These are phyloP conservation scores for Dovyalis caffra DNA, from an alignment of 345 rosid species.

Conservation along the genomic window DNA sequence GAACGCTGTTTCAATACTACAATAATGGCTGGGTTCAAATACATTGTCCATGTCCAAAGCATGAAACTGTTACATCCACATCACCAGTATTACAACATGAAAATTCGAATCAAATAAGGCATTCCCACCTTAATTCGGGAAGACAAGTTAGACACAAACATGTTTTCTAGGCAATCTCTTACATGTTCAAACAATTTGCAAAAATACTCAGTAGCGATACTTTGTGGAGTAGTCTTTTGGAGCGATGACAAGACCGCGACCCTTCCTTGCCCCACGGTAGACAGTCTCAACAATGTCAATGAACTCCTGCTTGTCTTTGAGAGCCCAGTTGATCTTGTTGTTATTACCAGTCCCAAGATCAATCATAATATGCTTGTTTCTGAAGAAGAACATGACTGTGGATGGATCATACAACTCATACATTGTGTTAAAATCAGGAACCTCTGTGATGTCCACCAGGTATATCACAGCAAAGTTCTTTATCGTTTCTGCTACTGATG, in stretches of 20 bases:
- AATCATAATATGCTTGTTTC: slow-evolving; percentile 98
- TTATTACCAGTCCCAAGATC: slow-evolving; percentile 97
- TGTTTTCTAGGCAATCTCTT: not conserved
- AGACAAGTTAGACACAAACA: not conserved
- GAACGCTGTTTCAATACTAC: not conserved
- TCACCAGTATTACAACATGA: not conserved
- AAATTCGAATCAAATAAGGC: not conserved
- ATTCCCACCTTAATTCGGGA: not conserved
- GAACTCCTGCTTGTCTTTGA: slow-evolving; percentile 98
- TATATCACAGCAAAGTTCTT: slow-evolving; percentile 96
- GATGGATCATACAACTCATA: slow-evolving; percentile 93
- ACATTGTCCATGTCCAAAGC: not conserved
- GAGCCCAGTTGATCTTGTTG: slow-evolving; percentile 98
- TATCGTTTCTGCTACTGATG: slow-evolving; percentile 86
- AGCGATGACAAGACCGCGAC: slow-evolving; percentile 96
- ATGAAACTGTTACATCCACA: not conserved
- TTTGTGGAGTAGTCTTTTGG: slow-evolving; percentile 96
- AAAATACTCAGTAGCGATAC: slow-evolving; percentile 59
- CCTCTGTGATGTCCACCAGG: slow-evolving; percentile 87
- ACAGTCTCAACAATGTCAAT: slow-evolving; percentile 85
- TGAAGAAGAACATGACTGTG: slow-evolving; percentile 92
- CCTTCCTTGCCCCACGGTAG: slow-evolving; percentile 87
- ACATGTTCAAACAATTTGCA: not conserved
- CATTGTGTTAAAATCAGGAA: slow-evolving; percentile 94
- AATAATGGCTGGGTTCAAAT: not conserved